Evolutionary conservation across 495 filamentous ascomycete species (phyloP), one percentile per base, ranked within the genome.

Genomic region (Penicillium desertorum): DNA sequence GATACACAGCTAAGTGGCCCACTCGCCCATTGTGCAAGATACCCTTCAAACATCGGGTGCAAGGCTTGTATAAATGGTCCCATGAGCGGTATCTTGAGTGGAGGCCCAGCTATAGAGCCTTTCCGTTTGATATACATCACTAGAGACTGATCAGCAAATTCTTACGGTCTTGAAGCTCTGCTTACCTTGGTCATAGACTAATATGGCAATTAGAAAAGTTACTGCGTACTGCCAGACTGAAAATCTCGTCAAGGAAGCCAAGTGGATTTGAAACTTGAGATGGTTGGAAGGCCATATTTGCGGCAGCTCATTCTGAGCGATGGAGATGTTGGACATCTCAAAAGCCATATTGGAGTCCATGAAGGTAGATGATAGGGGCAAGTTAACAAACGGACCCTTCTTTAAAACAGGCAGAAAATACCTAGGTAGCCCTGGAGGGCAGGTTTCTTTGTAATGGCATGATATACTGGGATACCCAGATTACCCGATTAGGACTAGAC

Each of bases 1-100:
- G 90, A 95, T 59, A 97, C 91, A 71, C 92, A 97, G 72, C 90
- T 95, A 46, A 97, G 80, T 25, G 85, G 83, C 0, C 89, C 92
- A 69, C 88, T 92, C 39, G 81, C 65, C 92, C 92, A 97, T 78
- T 97, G 92, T 25, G 76, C 83, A 56, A 88, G 73, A 68, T 97
- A 97, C 55, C 86, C 80, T 29, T 87, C 83, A 68, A 96, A 96
- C 51, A 89, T 88, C 16, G 92, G 92, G 61, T 96, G 81, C 14
- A 97, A 71, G 8, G 91, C 92, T 67, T 93, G 79, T 30, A 96
- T 76, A 63, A 97, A 97, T 3, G 92, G 92, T 4, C 92, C 92
- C 68, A 94, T 92, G 61, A 97, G 92, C 8, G 92, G 92, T 36
- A 87, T 80, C 68, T 97, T 97, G 70, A 81, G 87, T 14, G 78